phyloP scores from a whole-genome alignment of 2,329 filamentous ascomycete genomes.

The Curvularia lunata region DNA sequence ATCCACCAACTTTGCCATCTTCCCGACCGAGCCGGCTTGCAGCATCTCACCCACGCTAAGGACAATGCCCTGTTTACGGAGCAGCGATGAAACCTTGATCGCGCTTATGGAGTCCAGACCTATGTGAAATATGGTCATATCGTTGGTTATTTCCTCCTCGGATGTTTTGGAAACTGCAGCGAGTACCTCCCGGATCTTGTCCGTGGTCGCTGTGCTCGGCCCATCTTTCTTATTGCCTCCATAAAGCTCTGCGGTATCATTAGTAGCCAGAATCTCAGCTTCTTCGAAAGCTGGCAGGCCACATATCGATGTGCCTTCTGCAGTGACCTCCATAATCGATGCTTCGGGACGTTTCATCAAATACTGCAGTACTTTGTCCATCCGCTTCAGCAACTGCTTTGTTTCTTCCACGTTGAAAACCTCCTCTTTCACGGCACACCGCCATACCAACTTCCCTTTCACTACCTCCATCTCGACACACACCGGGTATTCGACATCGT shows the following conservation, averaged over 20 bases:
- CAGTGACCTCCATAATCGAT: conserved; percentile 62
- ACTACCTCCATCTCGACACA: conserved; percentile 79
- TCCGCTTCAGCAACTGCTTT: conserved; percentile 59
- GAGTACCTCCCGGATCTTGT: conserved; percentile 55
- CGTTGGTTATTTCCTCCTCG: conserved; percentile 62
- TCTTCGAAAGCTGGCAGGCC: conserved; percentile 60
- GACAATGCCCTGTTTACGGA: conserved; percentile 68
- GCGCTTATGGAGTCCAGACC: conserved; percentile 91
- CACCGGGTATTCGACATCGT: conserved; percentile 79
- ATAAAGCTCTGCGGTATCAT: neutral
- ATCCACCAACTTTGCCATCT: conserved; percentile 62
- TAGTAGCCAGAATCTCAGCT: neutral
- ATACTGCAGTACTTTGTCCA: conserved; percentile 66
- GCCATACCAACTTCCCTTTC: conserved; percentile 67
- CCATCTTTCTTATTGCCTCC: neutral
- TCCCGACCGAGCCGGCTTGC: conserved; percentile 66
- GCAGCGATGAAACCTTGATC: conserved; percentile 77
- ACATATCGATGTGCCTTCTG: conserved; percentile 66
- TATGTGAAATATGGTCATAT: conserved; percentile 77
- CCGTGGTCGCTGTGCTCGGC: conserved; percentile 44
- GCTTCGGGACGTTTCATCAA: conserved; percentile 60
- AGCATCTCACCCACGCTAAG: conserved; percentile 76
- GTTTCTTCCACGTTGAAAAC: conserved; percentile 59
- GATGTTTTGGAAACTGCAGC: conserved; percentile 66
- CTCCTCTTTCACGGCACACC: conserved; percentile 70